phyloP scores from a whole-genome alignment of 2,329 filamentous ascomycete species.

The Fusarium sp. region DNA sequence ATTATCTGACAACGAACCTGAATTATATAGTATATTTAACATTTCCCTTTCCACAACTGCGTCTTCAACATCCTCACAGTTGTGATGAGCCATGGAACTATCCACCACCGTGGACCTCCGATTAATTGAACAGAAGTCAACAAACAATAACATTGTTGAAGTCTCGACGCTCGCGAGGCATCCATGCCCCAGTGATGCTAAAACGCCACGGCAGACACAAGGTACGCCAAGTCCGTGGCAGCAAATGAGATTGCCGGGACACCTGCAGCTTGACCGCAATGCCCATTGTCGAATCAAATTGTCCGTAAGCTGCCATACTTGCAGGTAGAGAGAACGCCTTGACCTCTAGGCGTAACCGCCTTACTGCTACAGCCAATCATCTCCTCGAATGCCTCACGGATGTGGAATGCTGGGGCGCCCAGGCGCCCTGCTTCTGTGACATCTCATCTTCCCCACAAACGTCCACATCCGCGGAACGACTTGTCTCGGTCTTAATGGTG shows the following conservation, averaged over 20 bases:
- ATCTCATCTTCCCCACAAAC: not conserved
- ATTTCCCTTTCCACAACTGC: not conserved
- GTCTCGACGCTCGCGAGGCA: not conserved
- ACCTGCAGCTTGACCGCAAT: not conserved
- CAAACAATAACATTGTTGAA: not conserved
- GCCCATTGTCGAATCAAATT: too few species aligned
- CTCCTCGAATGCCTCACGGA: not conserved
- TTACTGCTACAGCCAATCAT: not conserved
- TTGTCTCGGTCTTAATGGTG: not conserved
- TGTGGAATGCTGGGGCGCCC: not conserved
- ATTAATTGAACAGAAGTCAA: not conserved
- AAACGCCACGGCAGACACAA: not conserved
- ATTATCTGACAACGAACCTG: not conserved
- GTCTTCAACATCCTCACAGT: not conserved
- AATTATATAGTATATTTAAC: not conserved
- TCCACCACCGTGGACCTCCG: not conserved
- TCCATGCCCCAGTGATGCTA: too few species aligned
- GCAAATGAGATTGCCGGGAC: too few species aligned
- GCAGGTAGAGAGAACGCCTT: too few species aligned
- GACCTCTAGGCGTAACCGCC: too few species aligned
- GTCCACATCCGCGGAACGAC: not conserved
- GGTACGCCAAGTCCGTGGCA: not conserved
- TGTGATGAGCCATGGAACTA: not conserved
- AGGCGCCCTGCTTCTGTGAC: not conserved
- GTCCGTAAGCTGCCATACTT: too few species aligned